Evolutionary conservation across 768 basidiomycete species (phyloP), one percentile per base, ranked within the genome.

Genomic region (Suillus fuscotomentosus): DNA sequence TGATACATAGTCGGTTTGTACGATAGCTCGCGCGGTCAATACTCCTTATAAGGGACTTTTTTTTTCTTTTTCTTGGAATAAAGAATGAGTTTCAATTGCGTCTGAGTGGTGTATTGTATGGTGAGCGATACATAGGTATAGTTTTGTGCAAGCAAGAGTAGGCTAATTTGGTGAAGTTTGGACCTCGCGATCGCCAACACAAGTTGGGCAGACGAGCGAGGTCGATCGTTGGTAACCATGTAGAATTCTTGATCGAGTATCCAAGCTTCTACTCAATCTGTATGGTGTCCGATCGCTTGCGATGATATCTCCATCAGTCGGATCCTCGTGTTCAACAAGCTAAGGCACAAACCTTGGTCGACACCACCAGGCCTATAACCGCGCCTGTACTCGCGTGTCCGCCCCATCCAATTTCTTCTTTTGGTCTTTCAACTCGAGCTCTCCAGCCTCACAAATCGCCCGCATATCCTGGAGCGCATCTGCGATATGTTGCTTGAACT

Each of bases 401-500:
- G 13, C 24, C 10, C 22, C 39, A 57, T 38, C 55, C 38, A 39
- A 41, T 41, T 20, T 27, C 17, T 42, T 13, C 10, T 6, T 31
- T 42, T 5, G 17, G 5, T 27, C 42, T 20, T 59, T 31, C 57
- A 20, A 31, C 27, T 13, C 27, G 15, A 43, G 41, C 27, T 42
- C 41, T 20, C 57, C 57, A 42, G 57, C 57, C 24, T 59, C 57
- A 63, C 87, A 91, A 24, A 90, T 74, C 6, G 71, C 66, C 68
- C 83, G 80, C 88, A 97, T 92, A 67, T 94, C 88, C 62, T 80
- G 71, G 67, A 98, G 72, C 17, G 90, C 87, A 60, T 83, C 79
- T 20, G 78, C 72, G 56, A 97, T 77, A 27, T 85, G 83, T 54
- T 79, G 71, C 69, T 90, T 88, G 73, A 97, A 91, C 31, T 64